Evolutionary conservation across 495 filamentous ascomycete genomes (phyloP).

Genomic region (Tuber brumale): DNA sequence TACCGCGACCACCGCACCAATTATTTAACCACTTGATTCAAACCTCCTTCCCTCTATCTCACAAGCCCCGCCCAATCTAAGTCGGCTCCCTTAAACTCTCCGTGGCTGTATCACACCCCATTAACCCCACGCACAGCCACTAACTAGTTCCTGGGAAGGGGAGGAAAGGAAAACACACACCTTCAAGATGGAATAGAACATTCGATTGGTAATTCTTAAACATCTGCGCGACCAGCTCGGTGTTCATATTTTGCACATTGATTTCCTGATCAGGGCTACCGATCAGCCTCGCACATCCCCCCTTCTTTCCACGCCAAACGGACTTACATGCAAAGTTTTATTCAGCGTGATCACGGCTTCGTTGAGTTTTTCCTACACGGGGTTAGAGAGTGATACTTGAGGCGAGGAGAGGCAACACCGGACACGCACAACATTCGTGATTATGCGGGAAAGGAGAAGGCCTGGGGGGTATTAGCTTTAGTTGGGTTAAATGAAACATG

Average conservation of each 20-base stretch:
- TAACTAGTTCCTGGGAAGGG: background rate
- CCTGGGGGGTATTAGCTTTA: slow-evolving; percentile 43
- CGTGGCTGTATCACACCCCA: slow-evolving; percentile 24
- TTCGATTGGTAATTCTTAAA: slow-evolving; percentile 99
- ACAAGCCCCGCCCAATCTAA: background rate
- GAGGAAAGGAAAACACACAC: slow-evolving; percentile 47
- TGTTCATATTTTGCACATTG: slow-evolving; percentile 97
- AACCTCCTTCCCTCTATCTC: background rate
- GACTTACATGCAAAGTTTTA: slow-evolving; percentile 71
- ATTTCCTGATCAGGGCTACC: slow-evolving; percentile 60
- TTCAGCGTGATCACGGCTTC: slow-evolving; percentile 89
- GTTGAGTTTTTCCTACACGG: slow-evolving; percentile 91
- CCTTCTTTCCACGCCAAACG: background rate
- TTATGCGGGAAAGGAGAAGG: slow-evolving; percentile 85
- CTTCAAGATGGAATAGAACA: slow-evolving; percentile 94
- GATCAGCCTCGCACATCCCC: background rate
- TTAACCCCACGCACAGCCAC: background rate
- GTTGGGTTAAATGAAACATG: background rate
- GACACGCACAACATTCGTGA: slow-evolving; percentile 82
- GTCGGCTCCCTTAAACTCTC: slow-evolving; percentile 37
- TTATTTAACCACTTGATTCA: background rate
- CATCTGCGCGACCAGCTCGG: slow-evolving; percentile 97
- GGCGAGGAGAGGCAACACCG: background rate
- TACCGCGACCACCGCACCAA: background rate
- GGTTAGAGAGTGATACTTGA: slow-evolving; percentile 19